Evolutionary conservation across 148 eudicot genomes (phyloP).

Genomic region (Camellia sinensis): DNA sequence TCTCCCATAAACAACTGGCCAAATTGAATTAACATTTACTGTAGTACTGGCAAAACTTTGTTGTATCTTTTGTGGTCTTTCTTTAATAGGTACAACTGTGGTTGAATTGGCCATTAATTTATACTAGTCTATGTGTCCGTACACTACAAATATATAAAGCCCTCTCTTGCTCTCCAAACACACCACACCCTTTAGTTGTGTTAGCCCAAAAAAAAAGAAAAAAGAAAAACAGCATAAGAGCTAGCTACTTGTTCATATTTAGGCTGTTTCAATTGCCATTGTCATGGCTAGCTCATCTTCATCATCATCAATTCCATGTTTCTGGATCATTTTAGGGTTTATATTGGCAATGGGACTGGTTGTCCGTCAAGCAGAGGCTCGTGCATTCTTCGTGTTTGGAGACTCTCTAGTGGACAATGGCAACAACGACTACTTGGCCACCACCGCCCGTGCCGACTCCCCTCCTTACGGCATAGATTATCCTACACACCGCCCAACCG

Average conservation of each 20-base stretch:
- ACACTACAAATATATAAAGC: not conserved
- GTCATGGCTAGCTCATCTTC: constrained; percentile 10
- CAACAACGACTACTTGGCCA: constrained; percentile 22
- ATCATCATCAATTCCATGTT: not conserved
- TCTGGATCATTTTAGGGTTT: not conserved
- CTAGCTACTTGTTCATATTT: not conserved
- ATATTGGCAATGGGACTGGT: not conserved
- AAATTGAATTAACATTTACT: not conserved
- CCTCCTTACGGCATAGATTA: constrained; percentile 27
- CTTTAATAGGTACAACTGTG: not conserved
- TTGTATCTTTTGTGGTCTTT: not conserved
- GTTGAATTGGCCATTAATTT: not conserved
- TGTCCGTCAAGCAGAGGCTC: constrained; percentile 14
- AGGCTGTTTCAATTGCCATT: not conserved
- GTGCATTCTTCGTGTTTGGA: constrained; percentile 27
- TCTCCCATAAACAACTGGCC: not conserved
- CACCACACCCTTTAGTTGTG: not conserved
- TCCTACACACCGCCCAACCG: constrained; percentile 22
- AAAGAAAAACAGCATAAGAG: too few relatives aligned
- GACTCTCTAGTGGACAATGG: constrained; percentile 25
- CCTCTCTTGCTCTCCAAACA: not conserved
- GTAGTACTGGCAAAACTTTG: not conserved
- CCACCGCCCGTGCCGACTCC: constrained; percentile 26
- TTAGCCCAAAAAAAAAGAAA: too few relatives aligned
- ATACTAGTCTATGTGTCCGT: not conserved